Evolutionary conservation across 768 basidiomycete species (phyloP), one percentile per base, ranked within the genome.

Genomic region (Mycena rosella): DNA sequence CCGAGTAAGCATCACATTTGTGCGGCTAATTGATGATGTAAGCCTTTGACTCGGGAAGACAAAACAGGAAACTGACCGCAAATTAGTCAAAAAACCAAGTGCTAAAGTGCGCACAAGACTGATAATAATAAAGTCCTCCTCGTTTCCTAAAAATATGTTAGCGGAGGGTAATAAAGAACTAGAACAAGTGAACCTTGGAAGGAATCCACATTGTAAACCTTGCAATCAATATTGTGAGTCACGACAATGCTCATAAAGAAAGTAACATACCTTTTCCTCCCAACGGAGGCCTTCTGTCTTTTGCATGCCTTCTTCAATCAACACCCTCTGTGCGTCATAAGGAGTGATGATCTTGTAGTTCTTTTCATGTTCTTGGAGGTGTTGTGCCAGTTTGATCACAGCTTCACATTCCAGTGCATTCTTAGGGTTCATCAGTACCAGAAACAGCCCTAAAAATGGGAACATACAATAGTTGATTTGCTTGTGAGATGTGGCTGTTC

Each of bases 1-100:
- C 40, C 94, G 87, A 52, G 89, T 91, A 10, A 95, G 88, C 93
- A 96, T 94, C 64, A 96, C 94, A 89, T 96, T 95, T 59, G 91
- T 90, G 20, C 94, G 85, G 30, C 70, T 71, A 34, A 26, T 15
- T 30, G n/a, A 47, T 44, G 7, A 47, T 20, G 10, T 66, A 24
- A 68, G 45, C 44, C 30, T 29, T 0, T 20, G 29, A 32, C 0
- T 26, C 6, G 30, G 27, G 11, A 22, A 5, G n/a, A 44, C n/a
- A 32, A 9, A 24, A 36, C 32, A 30, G 18, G n/a, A 48, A 20
- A 60, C 65, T 8, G 15, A 65, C 70, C 90, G 85, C 13, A 84
- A 70, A 72, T 89, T 89, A 17, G 77, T 74, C 36, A 96, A 81
- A 70, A 96, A 96, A 6, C 94, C 94, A 52, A 91, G 80, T 0